Percentiles rank a stretch among this genome's conserved stretches.
Conservation (phyloP, 2,329 filamentous ascomycete genomes). For the Colletotrichum sp. region DNA sequence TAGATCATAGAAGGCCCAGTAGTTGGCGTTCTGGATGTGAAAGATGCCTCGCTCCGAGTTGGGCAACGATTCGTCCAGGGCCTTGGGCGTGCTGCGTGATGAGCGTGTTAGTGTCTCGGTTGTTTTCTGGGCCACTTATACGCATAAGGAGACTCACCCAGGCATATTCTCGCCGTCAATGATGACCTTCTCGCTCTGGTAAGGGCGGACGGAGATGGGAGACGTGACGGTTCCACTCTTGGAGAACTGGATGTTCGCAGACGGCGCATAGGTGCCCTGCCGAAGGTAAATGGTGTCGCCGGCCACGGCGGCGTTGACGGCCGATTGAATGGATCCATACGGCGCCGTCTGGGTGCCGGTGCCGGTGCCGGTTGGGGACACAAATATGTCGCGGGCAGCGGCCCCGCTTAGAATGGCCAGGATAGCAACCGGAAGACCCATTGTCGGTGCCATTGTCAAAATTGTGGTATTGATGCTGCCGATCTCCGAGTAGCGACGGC, state of each 20-base stretch:
- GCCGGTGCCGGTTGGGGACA: constrained; percentile 42
- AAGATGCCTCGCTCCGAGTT: constrained; percentile 46
- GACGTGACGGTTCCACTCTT: constrained; percentile 40
- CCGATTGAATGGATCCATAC: constrained; percentile 45
- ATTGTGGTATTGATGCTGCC: background rate
- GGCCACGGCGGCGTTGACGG: constrained; percentile 43
- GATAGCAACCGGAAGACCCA: background rate
- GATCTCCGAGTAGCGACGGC: background rate
- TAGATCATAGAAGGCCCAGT: constrained; percentile 48
- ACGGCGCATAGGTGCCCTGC: constrained; percentile 45
- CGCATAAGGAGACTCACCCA: constrained; percentile 11
- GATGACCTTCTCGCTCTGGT: constrained; percentile 43
- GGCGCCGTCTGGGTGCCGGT: constrained; percentile 40
- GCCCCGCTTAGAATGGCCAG: background rate
- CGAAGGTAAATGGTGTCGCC: constrained; percentile 47
- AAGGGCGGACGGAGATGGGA: constrained; percentile 43
- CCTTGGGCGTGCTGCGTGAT: constrained; percentile 38
- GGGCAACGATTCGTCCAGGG: constrained; percentile 39
- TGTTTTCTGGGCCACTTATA: background rate
- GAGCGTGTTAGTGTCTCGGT: background rate
- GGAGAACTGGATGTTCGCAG: constrained; percentile 47
- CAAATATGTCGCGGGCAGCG: constrained; percentile 36
- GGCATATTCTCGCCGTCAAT: constrained; percentile 48
- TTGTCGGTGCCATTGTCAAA: background rate
- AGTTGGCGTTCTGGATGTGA: constrained; percentile 46